These are phyloP conservation scores for Penicillium pancosmium DNA, from an alignment of 495 filamentous ascomycete species.

Conservation along the genomic window DNA sequence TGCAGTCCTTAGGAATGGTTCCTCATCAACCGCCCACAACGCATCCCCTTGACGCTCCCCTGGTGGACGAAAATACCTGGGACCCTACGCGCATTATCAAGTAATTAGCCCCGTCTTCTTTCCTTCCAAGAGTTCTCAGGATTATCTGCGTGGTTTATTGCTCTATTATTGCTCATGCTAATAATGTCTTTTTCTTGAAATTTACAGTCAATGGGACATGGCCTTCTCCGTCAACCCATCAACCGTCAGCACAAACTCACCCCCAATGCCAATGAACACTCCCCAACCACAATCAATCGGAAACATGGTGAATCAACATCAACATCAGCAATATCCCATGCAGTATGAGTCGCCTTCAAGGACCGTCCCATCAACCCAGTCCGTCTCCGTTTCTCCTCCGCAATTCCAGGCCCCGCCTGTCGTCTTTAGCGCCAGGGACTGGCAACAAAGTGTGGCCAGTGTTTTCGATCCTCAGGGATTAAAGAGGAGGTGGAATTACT, in stretches of 20 bases:
- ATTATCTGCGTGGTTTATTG: no score
- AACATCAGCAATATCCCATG: constrained; percentile 36
- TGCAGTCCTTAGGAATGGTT: constrained; percentile 79
- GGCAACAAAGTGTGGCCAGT: constrained; percentile 92
- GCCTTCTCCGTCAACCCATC: constrained; percentile 73
- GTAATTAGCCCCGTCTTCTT: constrained; percentile 56
- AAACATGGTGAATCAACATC: constrained; percentile 23
- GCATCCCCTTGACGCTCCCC: constrained; percentile 53
- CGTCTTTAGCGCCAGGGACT: constrained; percentile 91
- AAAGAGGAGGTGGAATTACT: constrained; percentile 71
- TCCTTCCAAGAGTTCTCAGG: not conserved
- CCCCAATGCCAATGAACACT: constrained; percentile 43
- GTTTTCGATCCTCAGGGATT: constrained; percentile 76
- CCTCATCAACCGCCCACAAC: constrained; percentile 49
- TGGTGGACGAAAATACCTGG: constrained; percentile 76
- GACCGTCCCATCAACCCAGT: constrained; percentile 43
- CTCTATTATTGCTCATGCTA: not conserved
- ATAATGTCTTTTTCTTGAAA: not conserved
- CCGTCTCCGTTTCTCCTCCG: constrained; percentile 55
- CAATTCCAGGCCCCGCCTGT: constrained; percentile 59
- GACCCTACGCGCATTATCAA: constrained; percentile 93
- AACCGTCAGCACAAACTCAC: constrained; percentile 52
- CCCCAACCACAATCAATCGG: constrained; percentile 33
- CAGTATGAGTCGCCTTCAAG: constrained; percentile 43
- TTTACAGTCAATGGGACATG: constrained; percentile 83